Evolutionary conservation across 2,329 filamentous ascomycete genomes (phyloP).

Genomic region (Orbilia brochopaga): DNA sequence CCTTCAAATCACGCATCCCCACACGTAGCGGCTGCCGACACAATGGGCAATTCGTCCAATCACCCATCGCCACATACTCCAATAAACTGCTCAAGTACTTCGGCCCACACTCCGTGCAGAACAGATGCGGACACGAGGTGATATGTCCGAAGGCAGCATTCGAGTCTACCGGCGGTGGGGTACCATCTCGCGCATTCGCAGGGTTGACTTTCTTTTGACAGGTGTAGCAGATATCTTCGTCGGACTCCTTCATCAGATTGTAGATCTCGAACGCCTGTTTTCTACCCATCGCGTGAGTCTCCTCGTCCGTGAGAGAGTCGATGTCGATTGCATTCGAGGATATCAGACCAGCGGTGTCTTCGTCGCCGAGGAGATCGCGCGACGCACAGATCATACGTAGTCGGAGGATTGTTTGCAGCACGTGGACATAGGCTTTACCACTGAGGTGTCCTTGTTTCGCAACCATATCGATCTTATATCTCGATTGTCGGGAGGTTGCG

Average conservation of each 20-base stretch:
- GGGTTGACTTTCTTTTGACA: constrained; percentile 72
- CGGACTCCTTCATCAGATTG: constrained; percentile 80
- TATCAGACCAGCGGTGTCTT: constrained; percentile 64
- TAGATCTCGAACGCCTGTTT: constrained; percentile 80
- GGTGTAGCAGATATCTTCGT: constrained; percentile 73
- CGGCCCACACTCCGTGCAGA: constrained; percentile 72
- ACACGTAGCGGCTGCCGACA: constrained; percentile 71
- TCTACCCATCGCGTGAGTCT: constrained; percentile 58
- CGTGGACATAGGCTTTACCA: constrained; percentile 89
- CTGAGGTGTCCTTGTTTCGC: constrained; percentile 70
- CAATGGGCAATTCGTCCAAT: constrained; percentile 65
- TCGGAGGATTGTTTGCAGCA: constrained; percentile 86
- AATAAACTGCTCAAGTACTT: constrained; percentile 40
- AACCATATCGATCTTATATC: constrained; percentile 78
- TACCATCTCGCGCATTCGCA: constrained; percentile 65
- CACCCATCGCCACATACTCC: constrained; percentile 49
- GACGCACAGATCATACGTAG: constrained; percentile 90
- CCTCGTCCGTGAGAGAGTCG: constrained; percentile 71
- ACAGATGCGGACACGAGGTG: constrained; percentile 83
- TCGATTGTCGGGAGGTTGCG: constrained; percentile 80
- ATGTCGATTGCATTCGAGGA: constrained; percentile 74
- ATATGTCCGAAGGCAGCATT: constrained; percentile 76
- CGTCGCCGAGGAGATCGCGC: constrained; percentile 83
- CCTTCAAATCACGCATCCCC: constrained; percentile 72
- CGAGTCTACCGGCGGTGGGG: constrained; percentile 58